phyloP scores from a whole-genome alignment of 768 basidiomycete species.

The Botryobasidium botryosum region DNA sequence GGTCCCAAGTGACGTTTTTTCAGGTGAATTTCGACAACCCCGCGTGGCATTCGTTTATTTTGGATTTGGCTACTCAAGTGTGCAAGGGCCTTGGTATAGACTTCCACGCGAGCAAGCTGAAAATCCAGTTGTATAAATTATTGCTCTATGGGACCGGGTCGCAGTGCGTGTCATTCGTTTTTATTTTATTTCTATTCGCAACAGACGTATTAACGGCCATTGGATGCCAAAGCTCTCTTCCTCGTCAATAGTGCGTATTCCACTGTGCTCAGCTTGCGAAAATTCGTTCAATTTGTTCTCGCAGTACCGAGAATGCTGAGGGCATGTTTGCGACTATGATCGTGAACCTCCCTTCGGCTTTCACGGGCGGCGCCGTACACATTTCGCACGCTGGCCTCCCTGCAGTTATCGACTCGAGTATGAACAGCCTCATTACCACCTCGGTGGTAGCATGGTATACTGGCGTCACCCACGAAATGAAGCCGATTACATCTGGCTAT shows the following conservation, averaged over 20 bases:
- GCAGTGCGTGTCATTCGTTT: slow-evolving; percentile 23
- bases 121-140: slow-evolving; percentile 31
- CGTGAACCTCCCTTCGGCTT: slow-evolving; percentile 30
- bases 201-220: slow-evolving; percentile 1
- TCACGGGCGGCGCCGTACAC: slow-evolving; percentile 30
- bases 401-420: slow-evolving; percentile 23
- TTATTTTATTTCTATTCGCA: background rate
- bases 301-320: slow-evolving; percentile 29
- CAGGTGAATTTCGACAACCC: no score
- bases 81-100: no score
- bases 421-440: slow-evolving; percentile 20
- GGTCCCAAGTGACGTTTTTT: no score
- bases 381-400: slow-evolving; percentile 24
- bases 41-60: no score
- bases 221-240: slow-evolving; percentile 30
- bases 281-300: background rate
- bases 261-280: background rate
- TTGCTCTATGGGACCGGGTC: slow-evolving; percentile 33
- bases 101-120: no score
- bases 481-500: slow-evolving; percentile 32
- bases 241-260: slow-evolving; percentile 31
- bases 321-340: slow-evolving; percentile 38
- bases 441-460: slow-evolving; percentile 35
- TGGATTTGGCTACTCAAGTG: no score
- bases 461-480: slow-evolving; percentile 34